A percentile compares a stretch with the other conserved stretches of the same genome.
Evolutionary conservation across 2,329 filamentous ascomycete genomes (phyloP).

Genomic region (Penicillium occitanis): DNA sequence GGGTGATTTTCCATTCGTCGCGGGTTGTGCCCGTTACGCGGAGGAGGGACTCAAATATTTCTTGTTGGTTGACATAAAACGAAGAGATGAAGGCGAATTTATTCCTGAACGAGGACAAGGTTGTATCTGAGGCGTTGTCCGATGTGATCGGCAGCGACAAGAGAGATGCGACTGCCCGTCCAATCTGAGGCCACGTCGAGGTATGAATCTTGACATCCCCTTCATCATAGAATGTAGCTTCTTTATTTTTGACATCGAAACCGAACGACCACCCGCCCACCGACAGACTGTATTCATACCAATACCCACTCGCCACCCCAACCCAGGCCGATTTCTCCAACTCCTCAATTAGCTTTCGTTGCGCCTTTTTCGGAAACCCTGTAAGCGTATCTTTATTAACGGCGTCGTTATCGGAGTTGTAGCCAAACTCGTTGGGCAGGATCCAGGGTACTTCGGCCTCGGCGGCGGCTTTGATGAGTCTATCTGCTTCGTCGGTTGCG

Average conservation of each 20-base stretch:
- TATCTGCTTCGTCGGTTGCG: constrained; percentile 47
- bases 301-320: constrained; percentile 49
- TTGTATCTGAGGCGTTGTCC: constrained; percentile 22
- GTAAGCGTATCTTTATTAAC: constrained; percentile 39
- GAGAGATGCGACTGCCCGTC: constrained; percentile 54
- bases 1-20: constrained; percentile 59
- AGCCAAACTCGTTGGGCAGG: constrained; percentile 53
- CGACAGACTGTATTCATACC: constrained; percentile 55
- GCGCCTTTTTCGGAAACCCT: constrained; percentile 33
- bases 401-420: constrained; percentile 34
- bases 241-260: constrained; percentile 50
- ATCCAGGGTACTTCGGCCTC: constrained; percentile 57
- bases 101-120: constrained; percentile 51
- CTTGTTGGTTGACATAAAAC: constrained; percentile 61
- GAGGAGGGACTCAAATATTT: constrained; percentile 63
- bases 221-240: constrained; percentile 53
- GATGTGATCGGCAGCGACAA: constrained; percentile 46
- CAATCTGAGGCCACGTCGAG: constrained; percentile 60
- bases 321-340: constrained; percentile 48
- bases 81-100: constrained; percentile 54
- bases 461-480: constrained; percentile 55
- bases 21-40: constrained; percentile 59
- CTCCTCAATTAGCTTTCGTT: constrained; percentile 35
- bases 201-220: constrained; percentile 58
- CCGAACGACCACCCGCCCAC: constrained; percentile 43